Conservation (phyloP, 2,329 filamentous ascomycete genomes). For the Phaeomoniella chlamydospora region DNA sequence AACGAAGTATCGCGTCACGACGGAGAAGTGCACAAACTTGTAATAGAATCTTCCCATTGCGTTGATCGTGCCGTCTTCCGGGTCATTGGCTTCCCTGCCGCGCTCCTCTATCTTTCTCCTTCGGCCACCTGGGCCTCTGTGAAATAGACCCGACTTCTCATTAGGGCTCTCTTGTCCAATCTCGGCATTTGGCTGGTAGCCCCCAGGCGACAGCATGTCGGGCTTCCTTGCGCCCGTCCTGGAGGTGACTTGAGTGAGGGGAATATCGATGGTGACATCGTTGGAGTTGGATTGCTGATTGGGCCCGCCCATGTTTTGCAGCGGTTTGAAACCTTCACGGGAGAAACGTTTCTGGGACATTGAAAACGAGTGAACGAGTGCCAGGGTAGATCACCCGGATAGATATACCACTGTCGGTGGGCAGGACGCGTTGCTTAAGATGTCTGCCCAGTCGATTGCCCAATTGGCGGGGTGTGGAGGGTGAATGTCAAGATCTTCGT, state of each 20-base stretch:
- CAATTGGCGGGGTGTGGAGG: background rate
- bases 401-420: background rate
- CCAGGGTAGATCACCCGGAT: background rate
- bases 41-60: conserved; percentile 46
- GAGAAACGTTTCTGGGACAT: conserved; percentile 24
- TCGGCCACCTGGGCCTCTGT: conserved; percentile 13
- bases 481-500: background rate
- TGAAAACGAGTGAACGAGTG: background rate
- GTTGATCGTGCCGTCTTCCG: conserved; percentile 41
- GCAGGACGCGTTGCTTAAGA: background rate
- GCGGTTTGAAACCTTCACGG: conserved; percentile 27
- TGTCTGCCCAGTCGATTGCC: no score
- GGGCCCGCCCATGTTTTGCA: conserved; percentile 15
- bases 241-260: conserved; percentile 40
- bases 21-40: conserved; percentile 46
- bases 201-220: conserved; percentile 19
- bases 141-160: conserved; percentile 16
- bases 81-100: conserved; percentile 17
- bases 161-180: conserved; percentile 11
- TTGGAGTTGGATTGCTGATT: conserved; percentile 11
- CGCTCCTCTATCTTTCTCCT: conserved; percentile 20
- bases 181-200: conserved; percentile 13
- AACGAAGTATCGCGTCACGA: conserved; percentile 48
- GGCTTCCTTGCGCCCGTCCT: conserved; percentile 28
- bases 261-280: conserved; percentile 47